phyloP scores from a whole-genome alignment of 371 early-diverging fungal genomes.

The Saksenaea oblongispora region DNA sequence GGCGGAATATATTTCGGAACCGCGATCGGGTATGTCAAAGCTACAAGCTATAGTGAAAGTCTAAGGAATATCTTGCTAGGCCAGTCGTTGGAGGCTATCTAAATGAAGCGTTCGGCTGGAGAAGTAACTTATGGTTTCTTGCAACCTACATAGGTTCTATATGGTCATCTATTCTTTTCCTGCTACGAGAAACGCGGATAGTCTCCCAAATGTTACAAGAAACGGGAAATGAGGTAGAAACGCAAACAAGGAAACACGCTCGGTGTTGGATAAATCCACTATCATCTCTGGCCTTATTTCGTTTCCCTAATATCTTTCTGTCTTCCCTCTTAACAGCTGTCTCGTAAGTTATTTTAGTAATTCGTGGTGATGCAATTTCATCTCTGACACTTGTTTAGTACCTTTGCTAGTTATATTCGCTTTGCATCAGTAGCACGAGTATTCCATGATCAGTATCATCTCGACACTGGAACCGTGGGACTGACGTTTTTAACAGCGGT shows the following conservation, averaged over 20 bases:
- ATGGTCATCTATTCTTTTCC: no score
- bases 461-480: slow-evolving; percentile 27
- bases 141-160: no score
- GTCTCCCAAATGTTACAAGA: neutral
- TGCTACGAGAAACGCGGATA: neutral
- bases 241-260: neutral
- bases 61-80: no score
- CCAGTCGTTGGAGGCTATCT: no score
- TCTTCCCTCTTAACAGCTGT: slow-evolving; percentile 31
- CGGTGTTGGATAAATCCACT: slow-evolving; percentile 26
- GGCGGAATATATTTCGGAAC: no score
- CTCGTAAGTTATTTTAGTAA: slow-evolving; percentile 37
- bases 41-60: no score
- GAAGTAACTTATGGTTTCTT: no score
- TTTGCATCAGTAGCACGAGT: slow-evolving; percentile 28
- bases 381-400: slow-evolving; percentile 14
- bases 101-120: no score
- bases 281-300: slow-evolving; percentile 28
- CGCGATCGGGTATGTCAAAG: no score
- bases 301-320: slow-evolving; percentile 33
- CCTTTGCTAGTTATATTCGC: slow-evolving; percentile 19
- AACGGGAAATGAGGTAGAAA: neutral
- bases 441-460: slow-evolving; percentile 23
- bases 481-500: slow-evolving; percentile 25
- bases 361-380: neutral